Conservation (phyloP, 2,329 filamentous ascomycete species). For the Hymenoscyphus scutula region DNA sequence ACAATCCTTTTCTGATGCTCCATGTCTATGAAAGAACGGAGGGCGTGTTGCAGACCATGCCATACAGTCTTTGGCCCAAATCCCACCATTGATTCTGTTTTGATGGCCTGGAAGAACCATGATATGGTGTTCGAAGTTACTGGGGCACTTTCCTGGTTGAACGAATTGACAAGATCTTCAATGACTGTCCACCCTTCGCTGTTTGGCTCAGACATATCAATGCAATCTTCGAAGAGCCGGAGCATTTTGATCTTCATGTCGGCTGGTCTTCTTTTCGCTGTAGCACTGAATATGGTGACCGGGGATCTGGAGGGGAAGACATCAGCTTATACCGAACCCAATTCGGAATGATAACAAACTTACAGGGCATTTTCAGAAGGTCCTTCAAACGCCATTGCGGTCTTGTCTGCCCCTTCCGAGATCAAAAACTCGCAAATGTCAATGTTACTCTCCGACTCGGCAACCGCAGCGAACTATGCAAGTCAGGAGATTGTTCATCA, state of each 20-base stretch:
- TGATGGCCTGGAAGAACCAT: not conserved
- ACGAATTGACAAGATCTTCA: not conserved
- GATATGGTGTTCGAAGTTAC: not conserved
- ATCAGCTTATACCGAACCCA: not conserved
- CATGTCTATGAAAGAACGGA: not conserved
- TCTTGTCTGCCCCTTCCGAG: not conserved
- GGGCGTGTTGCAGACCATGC: not conserved
- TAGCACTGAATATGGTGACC: not conserved
- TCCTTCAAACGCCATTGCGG: not conserved
- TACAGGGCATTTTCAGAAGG: not conserved
- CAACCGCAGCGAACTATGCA: not conserved
- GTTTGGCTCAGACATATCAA: not conserved
- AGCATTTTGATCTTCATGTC: not conserved
- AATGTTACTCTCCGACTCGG: not conserved
- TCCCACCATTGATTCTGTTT: not conserved
- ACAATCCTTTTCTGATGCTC: not conserved
- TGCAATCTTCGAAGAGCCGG: not conserved
- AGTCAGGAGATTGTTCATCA: not conserved
- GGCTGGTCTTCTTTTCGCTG: not conserved
- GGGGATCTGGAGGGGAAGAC: not conserved
- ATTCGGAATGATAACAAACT: not conserved
- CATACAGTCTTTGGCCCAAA: not conserved
- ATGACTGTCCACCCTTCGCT: not conserved
- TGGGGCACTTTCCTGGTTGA: not conserved
- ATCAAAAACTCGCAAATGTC: not conserved